Evolutionary conservation across 768 basidiomycete genomes (phyloP).

Genomic region (Phaeolepiota aurea): DNA sequence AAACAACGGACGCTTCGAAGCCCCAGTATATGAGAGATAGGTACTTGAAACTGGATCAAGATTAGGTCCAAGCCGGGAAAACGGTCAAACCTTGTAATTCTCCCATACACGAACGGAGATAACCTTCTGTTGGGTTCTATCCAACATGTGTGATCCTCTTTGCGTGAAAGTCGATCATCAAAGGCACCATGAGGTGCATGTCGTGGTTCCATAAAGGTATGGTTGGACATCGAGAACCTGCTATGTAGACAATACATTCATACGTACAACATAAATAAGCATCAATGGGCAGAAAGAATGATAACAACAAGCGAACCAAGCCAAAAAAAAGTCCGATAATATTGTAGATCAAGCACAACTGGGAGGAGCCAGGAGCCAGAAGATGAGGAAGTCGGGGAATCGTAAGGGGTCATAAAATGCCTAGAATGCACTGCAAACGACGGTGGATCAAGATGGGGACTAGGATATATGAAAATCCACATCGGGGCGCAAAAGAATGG

Average conservation of each 20-base stretch:
- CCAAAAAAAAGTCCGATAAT: slow-evolving; percentile 20
- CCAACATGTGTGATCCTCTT: slow-evolving; percentile 10
- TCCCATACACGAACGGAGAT: slow-evolving; percentile 18
- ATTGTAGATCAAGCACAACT: slow-evolving; percentile 10
- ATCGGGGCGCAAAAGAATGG: slow-evolving; percentile 7
- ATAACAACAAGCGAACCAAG: slow-evolving; percentile 17
- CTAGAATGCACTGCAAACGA: slow-evolving; percentile 20
- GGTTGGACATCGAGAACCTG: slow-evolving; percentile 17
- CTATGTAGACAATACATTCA: slow-evolving; percentile 17
- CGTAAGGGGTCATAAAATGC: slow-evolving; percentile 29
- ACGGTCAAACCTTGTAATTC: slow-evolving; percentile 21
- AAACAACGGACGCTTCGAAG: slow-evolving; percentile 14
- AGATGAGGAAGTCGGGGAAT: slow-evolving; percentile 18
- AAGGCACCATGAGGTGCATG: slow-evolving; percentile 15
- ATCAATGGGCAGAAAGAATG: slow-evolving; percentile 16
- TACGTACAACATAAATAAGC: slow-evolving; percentile 30
- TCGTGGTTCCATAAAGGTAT: slow-evolving; percentile 6
- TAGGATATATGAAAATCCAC: slow-evolving; percentile 10
- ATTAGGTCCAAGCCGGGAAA: slow-evolving; percentile 8
- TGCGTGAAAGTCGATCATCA: slow-evolving; percentile 10
- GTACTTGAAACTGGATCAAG: slow-evolving; percentile 9
- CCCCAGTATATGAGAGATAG: background rate
- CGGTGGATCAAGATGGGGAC: slow-evolving; percentile 7
- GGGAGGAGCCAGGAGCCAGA: slow-evolving; percentile 12
- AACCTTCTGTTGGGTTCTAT: slow-evolving; percentile 19